Conservation (phyloP, 2,329 filamentous ascomycete species). For the Coniosporium tulheliwenetii region DNA sequence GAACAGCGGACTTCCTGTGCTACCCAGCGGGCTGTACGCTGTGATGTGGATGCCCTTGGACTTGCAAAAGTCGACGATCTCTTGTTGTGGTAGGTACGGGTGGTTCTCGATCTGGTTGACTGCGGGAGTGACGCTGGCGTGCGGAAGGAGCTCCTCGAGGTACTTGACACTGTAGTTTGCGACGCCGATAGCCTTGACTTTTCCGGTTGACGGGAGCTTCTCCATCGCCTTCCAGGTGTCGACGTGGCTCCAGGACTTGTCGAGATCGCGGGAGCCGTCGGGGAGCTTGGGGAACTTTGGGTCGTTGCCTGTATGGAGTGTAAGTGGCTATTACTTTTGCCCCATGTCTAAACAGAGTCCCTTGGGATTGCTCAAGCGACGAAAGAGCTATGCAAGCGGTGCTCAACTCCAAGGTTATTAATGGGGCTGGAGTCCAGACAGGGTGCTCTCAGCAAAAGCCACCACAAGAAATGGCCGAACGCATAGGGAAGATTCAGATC, state of each 20-base stretch:
- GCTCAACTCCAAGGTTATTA: no score
- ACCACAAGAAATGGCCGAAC: no score
- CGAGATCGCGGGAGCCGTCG: slow-evolving; percentile 61
- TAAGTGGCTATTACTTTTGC: background rate
- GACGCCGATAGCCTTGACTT: slow-evolving; percentile 33
- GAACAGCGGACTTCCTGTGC: slow-evolving; percentile 32
- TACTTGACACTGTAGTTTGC: slow-evolving; percentile 33
- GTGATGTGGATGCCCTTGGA: slow-evolving; percentile 55
- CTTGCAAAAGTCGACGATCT: slow-evolving; percentile 54
- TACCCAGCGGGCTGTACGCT: slow-evolving; percentile 44
- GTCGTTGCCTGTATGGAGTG: slow-evolving; percentile 39
- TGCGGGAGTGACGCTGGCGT: slow-evolving; percentile 48
- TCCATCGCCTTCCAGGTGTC: slow-evolving; percentile 69
- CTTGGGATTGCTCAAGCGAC: no score
- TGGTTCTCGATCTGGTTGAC: slow-evolving; percentile 65
- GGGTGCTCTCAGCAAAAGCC: no score
- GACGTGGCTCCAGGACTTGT: slow-evolving; percentile 52
- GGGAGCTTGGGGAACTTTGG: slow-evolving; percentile 59
- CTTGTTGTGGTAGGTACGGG: slow-evolving; percentile 54
- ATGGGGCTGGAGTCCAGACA: no score
- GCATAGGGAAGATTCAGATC: no score
- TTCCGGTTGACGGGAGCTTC: slow-evolving; percentile 34
- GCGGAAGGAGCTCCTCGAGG: slow-evolving; percentile 33
- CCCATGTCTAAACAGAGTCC: background rate
- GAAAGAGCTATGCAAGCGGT: no score